Evolutionary conservation across 805 yeast genomes (phyloP).

Genomic region (Yarrowia alimentaria): DNA sequence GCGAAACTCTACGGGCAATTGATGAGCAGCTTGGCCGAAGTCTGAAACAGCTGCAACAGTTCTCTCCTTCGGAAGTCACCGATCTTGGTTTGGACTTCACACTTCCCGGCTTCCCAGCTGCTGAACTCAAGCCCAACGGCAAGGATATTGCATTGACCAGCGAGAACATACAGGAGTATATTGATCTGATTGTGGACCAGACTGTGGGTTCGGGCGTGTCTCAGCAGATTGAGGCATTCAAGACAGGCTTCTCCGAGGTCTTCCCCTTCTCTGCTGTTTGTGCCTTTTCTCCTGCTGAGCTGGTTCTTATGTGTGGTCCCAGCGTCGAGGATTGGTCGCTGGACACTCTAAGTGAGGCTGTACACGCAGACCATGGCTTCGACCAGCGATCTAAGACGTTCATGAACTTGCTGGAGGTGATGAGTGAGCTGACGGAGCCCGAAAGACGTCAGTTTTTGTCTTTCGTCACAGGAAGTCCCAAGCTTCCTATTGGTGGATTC

Average conservation of each 20-base stretch:
- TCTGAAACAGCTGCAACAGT: constrained; percentile 49
- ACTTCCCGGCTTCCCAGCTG: constrained; percentile 70
- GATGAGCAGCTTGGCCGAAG: constrained; percentile 64
- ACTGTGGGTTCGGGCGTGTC: constrained; percentile 63
- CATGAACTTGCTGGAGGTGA: constrained; percentile 56
- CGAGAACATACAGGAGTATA: constrained; percentile 57
- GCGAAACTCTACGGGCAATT: constrained; percentile 48
- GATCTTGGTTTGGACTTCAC: constrained; percentile 63
- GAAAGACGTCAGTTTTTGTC: constrained; percentile 76
- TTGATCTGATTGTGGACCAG: constrained; percentile 55
- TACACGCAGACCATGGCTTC: constrained; percentile 91
- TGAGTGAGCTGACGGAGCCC: constrained; percentile 51
- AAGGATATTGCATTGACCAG: constrained; percentile 48
- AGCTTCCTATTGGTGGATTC: constrained; percentile 91
- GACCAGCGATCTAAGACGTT: constrained; percentile 65
- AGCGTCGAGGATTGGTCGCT: constrained; percentile 79
- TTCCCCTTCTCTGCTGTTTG: constrained; percentile 73
- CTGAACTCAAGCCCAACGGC: constrained; percentile 62
- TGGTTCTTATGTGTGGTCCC: constrained; percentile 69
- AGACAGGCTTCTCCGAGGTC: constrained; percentile 76
- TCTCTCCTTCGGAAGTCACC: constrained; percentile 44
- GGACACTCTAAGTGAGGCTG: constrained; percentile 52
- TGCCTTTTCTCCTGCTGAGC: constrained; percentile 72
- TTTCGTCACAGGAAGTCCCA: constrained; percentile 91
- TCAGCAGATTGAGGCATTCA: constrained; percentile 65